phyloP scores from a whole-genome alignment of 345 rosid species.

The Adansonia digitata region DNA sequence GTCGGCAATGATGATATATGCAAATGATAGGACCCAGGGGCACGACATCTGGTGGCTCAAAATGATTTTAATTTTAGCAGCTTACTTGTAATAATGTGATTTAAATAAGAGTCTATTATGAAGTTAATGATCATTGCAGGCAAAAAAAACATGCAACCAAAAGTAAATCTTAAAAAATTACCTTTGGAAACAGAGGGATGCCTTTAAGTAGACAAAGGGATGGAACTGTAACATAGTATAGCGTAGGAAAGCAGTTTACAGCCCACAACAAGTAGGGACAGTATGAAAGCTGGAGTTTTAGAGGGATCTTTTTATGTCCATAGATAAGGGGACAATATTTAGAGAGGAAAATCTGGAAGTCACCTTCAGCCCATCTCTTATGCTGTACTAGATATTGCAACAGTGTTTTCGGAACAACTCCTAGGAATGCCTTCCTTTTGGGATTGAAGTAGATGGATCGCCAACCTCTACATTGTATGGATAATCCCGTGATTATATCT shows the following conservation, averaged over 20 bases:
- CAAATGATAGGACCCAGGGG: slow-evolving; percentile 58
- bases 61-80: not conserved
- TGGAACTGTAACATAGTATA: slow-evolving; percentile 48
- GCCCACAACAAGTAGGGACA: slow-evolving; percentile 52
- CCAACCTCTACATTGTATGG: slow-evolving; percentile 70
- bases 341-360: slow-evolving; percentile 60
- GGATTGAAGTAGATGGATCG: slow-evolving; percentile 58
- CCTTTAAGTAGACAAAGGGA: slow-evolving; percentile 56
- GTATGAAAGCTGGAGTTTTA: slow-evolving; percentile 47
- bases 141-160: not conserved
- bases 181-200: slow-evolving; percentile 66
- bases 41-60: slow-evolving; percentile 23
- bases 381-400: slow-evolving; percentile 63
- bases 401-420: slow-evolving; percentile 49
- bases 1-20: not conserved
- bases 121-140: not conserved
- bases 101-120: not conserved
- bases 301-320: slow-evolving; percentile 49
- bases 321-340: slow-evolving; percentile 51
- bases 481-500: slow-evolving; percentile 70
- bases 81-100: slow-evolving; percentile 19
- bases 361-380: slow-evolving; percentile 77
- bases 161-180: slow-evolving; percentile 22
- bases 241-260: slow-evolving; percentile 41
- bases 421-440: slow-evolving; percentile 48